Conservation (phyloP, 106 monocot genomes). For the Apostasia shenzhenica region DNA sequence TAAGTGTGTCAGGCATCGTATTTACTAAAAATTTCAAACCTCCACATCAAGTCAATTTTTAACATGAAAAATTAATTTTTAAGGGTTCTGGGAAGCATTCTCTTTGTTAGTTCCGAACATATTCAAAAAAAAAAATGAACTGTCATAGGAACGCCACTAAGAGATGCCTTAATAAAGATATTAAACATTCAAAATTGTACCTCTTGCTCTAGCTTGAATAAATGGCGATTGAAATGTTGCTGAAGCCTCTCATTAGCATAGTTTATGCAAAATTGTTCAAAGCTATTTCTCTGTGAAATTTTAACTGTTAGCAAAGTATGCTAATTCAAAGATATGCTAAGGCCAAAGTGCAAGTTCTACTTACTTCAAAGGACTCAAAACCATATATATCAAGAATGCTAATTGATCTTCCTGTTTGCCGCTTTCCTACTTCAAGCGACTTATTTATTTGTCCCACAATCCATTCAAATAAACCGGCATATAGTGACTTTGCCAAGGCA, state of each 20-base stretch:
- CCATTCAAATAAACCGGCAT: constrained; percentile 93
- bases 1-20: too few relatives aligned
- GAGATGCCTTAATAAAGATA: background rate
- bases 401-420: constrained; percentile 83
- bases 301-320: background rate
- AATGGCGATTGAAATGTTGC: constrained; percentile 97
- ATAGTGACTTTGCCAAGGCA: constrained; percentile 88
- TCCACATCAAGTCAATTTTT: too few relatives aligned
- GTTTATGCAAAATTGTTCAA: constrained; percentile 99
- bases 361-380: constrained; percentile 96
- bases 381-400: constrained; percentile 99
- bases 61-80: background rate
- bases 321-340: background rate
- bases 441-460: constrained; percentile 94
- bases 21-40: too few relatives aligned
- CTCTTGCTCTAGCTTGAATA: constrained; percentile 98
- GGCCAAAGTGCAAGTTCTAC: constrained; percentile 5
- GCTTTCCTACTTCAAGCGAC: constrained; percentile 76
- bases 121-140: background rate
- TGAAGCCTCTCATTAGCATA: constrained; percentile 99
- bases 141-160: background rate
- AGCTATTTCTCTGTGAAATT: constrained; percentile 75
- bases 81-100: background rate
- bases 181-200: constrained; percentile 25
- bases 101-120: background rate